Evolutionary conservation across 805 yeast genomes (phyloP), one percentile per base, ranked within the genome.

Genomic region (Myxozyma mucilagina): DNA sequence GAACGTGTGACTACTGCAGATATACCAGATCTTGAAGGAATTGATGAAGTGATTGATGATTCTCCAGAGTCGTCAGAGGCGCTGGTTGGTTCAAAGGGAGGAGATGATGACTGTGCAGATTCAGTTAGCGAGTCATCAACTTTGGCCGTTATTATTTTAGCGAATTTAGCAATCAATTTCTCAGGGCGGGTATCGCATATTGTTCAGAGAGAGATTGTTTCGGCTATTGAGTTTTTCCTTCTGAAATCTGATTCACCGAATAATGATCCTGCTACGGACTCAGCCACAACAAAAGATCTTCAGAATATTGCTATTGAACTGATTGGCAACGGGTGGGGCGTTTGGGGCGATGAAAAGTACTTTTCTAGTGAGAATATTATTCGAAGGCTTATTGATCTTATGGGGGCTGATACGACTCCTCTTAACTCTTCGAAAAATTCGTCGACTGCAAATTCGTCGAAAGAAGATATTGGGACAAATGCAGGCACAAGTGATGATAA

Each of bases 251-350:
- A 59, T 35, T 24, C 49, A 3, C 34, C 44, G 32, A 32, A 14
- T 14, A 32, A 14, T 14, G 32, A 43, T 4, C 60, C 59, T 0
- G 31, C 53, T 10, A 53, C 50, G 3, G 66, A 56, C 44, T 44
- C 48, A 29, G 13, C 14, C 14, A 43, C 38, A 13, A 56, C 61
- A 7, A 39, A 34, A 39, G 56, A 53, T 10, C 39, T 59, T 1
- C 65, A 63, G 43, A 51, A 63, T 44, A 47, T 63, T 24, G 65
- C 67, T 8, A 63, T 63, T 24, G 67, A 63, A 41, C 43, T 63
- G 13, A 50, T 47, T 6, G 67, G 67, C 1, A 31, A 41, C n/a
- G 67, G 67, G 3, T 63, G 67, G 67, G 44, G 43, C 10, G 42
- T 63, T 2, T 63, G 67, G 67, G 65, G 62, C 31, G 63, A 61